A percentile compares a stretch with the other conserved stretches of the same genome.
phyloP scores from a whole-genome alignment of 345 rosid species.

The Draba incana region DNA sequence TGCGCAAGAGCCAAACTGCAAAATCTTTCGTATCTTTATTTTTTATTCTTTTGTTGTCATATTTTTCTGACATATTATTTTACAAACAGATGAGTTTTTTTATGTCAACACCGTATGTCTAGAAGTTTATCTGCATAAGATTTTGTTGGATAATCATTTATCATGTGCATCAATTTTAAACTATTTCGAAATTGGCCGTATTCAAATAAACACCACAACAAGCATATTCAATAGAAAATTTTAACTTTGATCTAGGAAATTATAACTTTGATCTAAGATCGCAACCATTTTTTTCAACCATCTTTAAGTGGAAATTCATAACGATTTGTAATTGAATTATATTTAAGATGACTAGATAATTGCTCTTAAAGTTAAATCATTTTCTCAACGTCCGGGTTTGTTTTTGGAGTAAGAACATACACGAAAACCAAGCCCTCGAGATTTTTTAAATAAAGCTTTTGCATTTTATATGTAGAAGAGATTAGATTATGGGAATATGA shows the following conservation, averaged over 20 bases:
- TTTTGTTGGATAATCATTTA: conserved; percentile 9
- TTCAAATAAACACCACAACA: background rate
- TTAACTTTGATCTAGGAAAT: background rate
- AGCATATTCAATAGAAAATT: background rate
- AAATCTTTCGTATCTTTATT: conserved; percentile 36
- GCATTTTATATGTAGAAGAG: background rate
- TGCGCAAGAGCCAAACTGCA: conserved; percentile 39
- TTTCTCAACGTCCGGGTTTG: background rate
- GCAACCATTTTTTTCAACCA: background rate
- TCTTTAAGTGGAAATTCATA: background rate
- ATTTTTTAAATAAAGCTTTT: background rate
- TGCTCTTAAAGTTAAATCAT: no score
- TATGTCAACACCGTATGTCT: conserved; percentile 29
- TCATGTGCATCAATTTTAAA: background rate
- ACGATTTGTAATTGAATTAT: background rate
- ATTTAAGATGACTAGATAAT: no score
- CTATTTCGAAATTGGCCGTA: background rate
- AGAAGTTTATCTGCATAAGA: conserved; percentile 10
- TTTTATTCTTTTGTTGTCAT: conserved; percentile 14
- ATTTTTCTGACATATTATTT: conserved; percentile 24
- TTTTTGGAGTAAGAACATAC: background rate
- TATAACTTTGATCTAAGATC: no score
- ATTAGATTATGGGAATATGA: background rate
- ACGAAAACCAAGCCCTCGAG: background rate
- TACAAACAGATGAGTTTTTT: conserved; percentile 21